A percentile compares a stretch with the other conserved stretches of the same genome.
Conservation (phyloP, 176 grass and related monocot genomes). For the Oryza brachyantha region DNA sequence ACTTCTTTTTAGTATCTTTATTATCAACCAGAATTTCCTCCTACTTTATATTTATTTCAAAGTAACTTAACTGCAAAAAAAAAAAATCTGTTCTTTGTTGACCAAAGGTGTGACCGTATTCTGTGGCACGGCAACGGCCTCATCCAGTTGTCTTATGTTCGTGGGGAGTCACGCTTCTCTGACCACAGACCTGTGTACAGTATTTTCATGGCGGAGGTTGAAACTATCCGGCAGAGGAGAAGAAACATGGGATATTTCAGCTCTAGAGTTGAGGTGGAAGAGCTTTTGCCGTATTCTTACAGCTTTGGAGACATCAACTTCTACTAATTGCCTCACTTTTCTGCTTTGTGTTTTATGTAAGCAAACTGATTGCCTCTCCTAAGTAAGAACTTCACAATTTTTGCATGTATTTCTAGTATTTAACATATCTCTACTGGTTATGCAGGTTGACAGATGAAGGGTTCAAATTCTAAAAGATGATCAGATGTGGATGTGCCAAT, state of each 20-base stretch:
- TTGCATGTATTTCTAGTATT: slow-evolving; percentile 5
- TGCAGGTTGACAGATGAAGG: not conserved
- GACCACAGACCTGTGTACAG: slow-evolving; percentile 91
- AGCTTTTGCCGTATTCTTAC: slow-evolving; percentile 72
- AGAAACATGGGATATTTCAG: slow-evolving; percentile 68
- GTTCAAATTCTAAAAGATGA: slow-evolving; percentile 5
- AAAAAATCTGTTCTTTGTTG: not conserved
- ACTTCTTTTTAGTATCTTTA: slow-evolving; percentile 18
- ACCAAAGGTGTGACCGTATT: slow-evolving; percentile 86
- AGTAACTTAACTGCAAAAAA: slow-evolving; percentile 12
- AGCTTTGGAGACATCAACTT: slow-evolving; percentile 48
- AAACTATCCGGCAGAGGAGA: slow-evolving; percentile 64
- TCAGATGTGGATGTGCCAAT: slow-evolving; percentile 31
- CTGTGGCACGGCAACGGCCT: slow-evolving; percentile 84
- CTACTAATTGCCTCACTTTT: slow-evolving; percentile 35
- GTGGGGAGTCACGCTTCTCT: slow-evolving; percentile 88
- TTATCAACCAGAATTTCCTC: not conserved
- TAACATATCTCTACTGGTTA: slow-evolving; percentile 17
- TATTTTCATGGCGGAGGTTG: slow-evolving; percentile 82
- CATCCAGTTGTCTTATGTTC: slow-evolving; percentile 68
- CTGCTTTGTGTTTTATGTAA: not conserved
- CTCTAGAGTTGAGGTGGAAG: slow-evolving; percentile 87
- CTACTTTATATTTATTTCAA: not conserved
- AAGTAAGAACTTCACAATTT: not conserved
- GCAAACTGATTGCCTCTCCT: not conserved